phyloP scores from a whole-genome alignment of 306 rosid species.

The Pterocarpus santalinus region DNA sequence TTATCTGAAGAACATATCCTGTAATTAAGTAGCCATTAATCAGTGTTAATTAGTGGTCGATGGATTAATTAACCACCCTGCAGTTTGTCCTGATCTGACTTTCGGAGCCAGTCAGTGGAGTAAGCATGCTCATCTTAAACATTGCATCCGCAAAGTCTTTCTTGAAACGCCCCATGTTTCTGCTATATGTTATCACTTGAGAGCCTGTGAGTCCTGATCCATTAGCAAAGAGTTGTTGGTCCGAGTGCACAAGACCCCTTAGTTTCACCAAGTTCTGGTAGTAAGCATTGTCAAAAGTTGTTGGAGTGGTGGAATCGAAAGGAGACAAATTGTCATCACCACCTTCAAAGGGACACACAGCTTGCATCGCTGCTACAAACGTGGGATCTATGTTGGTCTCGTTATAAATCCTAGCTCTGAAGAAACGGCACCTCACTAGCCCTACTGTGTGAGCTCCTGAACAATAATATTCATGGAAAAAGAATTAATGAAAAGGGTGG shows the following conservation, averaged over 20 bases:
- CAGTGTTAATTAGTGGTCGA: too few relatives aligned
- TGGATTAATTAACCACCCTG: conserved; percentile 1
- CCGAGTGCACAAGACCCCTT: conserved; percentile 52
- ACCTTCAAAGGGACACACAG: conserved; percentile 45
- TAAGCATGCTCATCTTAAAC: conserved; percentile 47
- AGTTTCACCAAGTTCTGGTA: conserved; percentile 35
- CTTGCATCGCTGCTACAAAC: conserved; percentile 33
- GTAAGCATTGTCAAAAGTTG: conserved; percentile 31
- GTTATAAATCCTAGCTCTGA: conserved; percentile 49
- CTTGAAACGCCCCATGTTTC: conserved; percentile 33
- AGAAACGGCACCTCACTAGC: conserved; percentile 36
- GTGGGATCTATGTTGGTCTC: conserved; percentile 50
- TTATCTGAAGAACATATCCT: too few relatives aligned
- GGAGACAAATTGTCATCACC: conserved; percentile 36
- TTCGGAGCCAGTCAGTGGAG: conserved; percentile 40
- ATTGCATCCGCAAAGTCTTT: conserved; percentile 59
- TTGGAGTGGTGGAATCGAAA: neutral
- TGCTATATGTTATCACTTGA: conserved; percentile 47
- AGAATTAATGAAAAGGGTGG: neutral
- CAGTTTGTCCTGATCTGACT: conserved; percentile 49
- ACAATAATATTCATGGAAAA: neutral
- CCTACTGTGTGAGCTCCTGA: conserved; percentile 60
- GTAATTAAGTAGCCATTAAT: too few relatives aligned
- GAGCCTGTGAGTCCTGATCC: conserved; percentile 40
- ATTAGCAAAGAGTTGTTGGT: conserved; percentile 51